Evolutionary conservation across 1,139 yeast species (phyloP).

Genomic region (Kodamaea ohmeri): DNA sequence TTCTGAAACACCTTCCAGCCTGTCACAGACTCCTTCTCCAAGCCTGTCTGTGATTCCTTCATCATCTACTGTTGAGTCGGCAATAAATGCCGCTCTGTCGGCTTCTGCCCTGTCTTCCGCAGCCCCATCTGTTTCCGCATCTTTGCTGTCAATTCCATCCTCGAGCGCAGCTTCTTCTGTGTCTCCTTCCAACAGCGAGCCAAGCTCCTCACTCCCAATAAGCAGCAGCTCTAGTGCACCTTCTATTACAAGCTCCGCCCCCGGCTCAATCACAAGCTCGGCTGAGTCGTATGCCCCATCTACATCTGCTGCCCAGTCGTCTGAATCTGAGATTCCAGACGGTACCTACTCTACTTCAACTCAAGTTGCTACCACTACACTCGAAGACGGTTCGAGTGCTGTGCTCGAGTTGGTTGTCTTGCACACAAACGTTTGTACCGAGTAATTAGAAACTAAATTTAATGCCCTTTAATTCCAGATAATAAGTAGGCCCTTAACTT

Average conservation of each 20-base stretch:
- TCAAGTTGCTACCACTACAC: constrained; percentile 11
- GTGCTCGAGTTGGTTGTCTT: constrained; percentile 33
- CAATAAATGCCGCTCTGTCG: background rate
- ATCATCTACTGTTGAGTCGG: too few relatives aligned
- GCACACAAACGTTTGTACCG: constrained; percentile 20
- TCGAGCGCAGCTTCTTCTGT: background rate
- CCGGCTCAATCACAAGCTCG: constrained; percentile 8
- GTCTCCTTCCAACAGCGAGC: constrained; percentile 3
- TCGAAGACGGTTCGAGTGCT: constrained; percentile 28
- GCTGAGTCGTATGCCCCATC: constrained; percentile 10
- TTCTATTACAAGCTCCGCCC: constrained; percentile 1
- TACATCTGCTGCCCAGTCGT: constrained; percentile 6
- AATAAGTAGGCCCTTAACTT: background rate
- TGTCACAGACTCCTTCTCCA: too few relatives aligned
- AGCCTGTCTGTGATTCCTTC: too few relatives aligned
- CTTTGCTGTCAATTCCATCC: constrained; percentile 4
- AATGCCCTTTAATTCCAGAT: background rate
- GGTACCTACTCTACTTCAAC: constrained; percentile 27
- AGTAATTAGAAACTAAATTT: background rate
- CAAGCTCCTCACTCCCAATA: background rate
- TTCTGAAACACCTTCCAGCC: too few relatives aligned
- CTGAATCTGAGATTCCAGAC: constrained; percentile 17
- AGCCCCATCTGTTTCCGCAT: background rate
- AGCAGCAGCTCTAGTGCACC: background rate
- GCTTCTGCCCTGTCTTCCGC: constrained; percentile 5